Percentiles rank a stretch among this genome's conserved stretches.
Evolutionary conservation across 2,329 filamentous ascomycete species (phyloP).

Genomic region (Cytospora mali): DNA sequence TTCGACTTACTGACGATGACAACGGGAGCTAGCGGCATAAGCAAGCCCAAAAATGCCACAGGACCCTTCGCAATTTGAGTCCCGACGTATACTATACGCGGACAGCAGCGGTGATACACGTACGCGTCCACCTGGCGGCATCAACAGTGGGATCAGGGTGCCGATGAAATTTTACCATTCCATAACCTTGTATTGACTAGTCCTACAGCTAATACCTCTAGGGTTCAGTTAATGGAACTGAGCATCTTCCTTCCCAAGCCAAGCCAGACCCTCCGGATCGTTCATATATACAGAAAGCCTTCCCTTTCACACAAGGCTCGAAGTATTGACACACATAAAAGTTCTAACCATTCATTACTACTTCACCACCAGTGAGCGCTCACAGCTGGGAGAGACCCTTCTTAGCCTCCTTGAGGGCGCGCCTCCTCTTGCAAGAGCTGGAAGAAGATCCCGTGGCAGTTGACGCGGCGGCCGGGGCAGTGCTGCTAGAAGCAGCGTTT

Average conservation of each 20-base stretch:
- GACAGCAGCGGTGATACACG: too few relatives aligned
- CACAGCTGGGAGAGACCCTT: not conserved
- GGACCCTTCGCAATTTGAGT: not conserved
- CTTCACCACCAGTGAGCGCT: not conserved
- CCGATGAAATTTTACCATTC: not conserved
- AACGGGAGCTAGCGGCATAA: not conserved
- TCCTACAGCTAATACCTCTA: not conserved
- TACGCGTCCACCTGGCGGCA: not conserved
- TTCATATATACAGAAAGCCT: not conserved
- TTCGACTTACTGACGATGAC: not conserved
- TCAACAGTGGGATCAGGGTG: not conserved
- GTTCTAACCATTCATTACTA: not conserved
- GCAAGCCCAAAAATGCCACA: not conserved
- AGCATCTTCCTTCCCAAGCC: not conserved
- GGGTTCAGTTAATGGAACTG: not conserved
- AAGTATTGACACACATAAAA: not conserved
- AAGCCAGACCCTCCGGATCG: not conserved
- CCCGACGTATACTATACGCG: not conserved
- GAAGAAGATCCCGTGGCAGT: constrained; percentile 1
- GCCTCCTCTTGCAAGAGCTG: not conserved
- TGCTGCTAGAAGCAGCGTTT: not conserved
- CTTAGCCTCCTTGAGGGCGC: not conserved
- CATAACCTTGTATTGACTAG: not conserved
- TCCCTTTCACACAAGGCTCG: not conserved
- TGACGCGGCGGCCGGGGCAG: not conserved